Conservation (phyloP, 768 basidiomycete species). For the Boletus speciosus region DNA sequence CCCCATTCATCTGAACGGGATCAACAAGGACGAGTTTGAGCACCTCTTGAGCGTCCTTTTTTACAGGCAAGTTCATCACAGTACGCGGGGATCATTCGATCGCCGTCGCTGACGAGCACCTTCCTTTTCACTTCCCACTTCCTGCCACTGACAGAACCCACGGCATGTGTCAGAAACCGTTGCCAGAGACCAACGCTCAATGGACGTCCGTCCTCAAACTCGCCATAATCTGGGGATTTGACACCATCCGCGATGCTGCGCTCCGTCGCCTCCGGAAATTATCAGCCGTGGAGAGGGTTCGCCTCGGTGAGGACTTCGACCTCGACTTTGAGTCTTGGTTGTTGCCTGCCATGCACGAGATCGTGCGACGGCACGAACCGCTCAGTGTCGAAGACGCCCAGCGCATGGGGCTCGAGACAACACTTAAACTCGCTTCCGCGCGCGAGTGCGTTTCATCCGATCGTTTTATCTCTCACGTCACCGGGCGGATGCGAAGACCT, state of each 20-base stretch:
- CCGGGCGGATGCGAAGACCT: background rate
- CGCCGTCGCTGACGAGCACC: background rate
- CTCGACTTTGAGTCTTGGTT: constrained; percentile 31
- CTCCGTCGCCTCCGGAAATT: constrained; percentile 12
- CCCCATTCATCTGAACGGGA: constrained; percentile 14
- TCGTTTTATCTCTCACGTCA: no score
- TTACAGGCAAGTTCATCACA: constrained; percentile 4
- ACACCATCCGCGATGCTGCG: constrained; percentile 26
- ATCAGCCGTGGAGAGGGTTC: constrained; percentile 32
- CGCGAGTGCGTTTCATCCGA: constrained; percentile 2
- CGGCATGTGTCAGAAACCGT: background rate
- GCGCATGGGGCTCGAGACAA: constrained; percentile 24
- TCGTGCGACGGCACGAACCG: constrained; percentile 13
- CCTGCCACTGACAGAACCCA: background rate
- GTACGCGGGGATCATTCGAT: background rate
- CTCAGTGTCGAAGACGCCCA: constrained; percentile 25
- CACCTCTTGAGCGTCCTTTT: constrained; percentile 13
- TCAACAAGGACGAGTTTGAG: constrained; percentile 18
- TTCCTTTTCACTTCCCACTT: no score
- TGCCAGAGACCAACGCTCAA: constrained; percentile 15
- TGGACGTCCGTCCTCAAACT: constrained; percentile 39
- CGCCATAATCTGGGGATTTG: constrained; percentile 37
- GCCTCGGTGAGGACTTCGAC: constrained; percentile 28
- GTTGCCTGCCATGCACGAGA: constrained; percentile 34
- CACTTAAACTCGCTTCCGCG: constrained; percentile 13